Conservation (phyloP, 331 rosid species). For the Saraca asoca region DNA sequence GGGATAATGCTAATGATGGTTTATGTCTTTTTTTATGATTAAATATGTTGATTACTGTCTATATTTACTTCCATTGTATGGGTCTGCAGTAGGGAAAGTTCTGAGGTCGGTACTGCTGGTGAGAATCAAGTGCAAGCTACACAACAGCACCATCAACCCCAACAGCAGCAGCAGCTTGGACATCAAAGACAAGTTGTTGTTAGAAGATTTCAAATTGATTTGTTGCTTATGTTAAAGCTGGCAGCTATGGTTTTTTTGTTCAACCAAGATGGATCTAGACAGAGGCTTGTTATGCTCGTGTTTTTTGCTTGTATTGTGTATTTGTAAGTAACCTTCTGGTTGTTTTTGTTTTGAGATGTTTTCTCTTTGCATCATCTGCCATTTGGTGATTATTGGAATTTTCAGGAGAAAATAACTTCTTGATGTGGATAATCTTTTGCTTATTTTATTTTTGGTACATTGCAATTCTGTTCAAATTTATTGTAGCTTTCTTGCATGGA, state of each 20-base stretch:
- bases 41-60: slow-evolving; percentile 3
- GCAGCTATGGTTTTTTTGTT: slow-evolving; percentile 90
- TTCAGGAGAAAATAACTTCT: slow-evolving; percentile 10
- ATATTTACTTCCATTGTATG: slow-evolving; percentile 37
- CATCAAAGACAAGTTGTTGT: slow-evolving; percentile 84
- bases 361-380: slow-evolving; percentile 27
- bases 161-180: slow-evolving; percentile 73
- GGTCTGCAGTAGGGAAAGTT: slow-evolving; percentile 54
- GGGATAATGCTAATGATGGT: slow-evolving; percentile 3
- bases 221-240: slow-evolving; percentile 84
- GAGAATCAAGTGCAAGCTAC: slow-evolving; percentile 78
- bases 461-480: background rate
- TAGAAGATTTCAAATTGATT: slow-evolving; percentile 90
- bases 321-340: slow-evolving; percentile 59
- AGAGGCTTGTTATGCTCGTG: slow-evolving; percentile 81
- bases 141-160: slow-evolving; percentile 59
- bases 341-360: slow-evolving; percentile 6
- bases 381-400: slow-evolving; percentile 13
- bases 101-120: slow-evolving; percentile 52
- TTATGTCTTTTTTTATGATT: too few relatives aligned
- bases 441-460: slow-evolving; percentile 9
- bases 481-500: background rate
- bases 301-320: slow-evolving; percentile 78
- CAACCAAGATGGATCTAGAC: slow-evolving; percentile 97
- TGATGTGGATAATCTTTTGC: background rate